A percentile compares a stretch with the other conserved stretches of the same genome.
Evolutionary conservation across 352 stramenopile species (phyloP).

Genomic region (Globisporangium cystogenes): DNA sequence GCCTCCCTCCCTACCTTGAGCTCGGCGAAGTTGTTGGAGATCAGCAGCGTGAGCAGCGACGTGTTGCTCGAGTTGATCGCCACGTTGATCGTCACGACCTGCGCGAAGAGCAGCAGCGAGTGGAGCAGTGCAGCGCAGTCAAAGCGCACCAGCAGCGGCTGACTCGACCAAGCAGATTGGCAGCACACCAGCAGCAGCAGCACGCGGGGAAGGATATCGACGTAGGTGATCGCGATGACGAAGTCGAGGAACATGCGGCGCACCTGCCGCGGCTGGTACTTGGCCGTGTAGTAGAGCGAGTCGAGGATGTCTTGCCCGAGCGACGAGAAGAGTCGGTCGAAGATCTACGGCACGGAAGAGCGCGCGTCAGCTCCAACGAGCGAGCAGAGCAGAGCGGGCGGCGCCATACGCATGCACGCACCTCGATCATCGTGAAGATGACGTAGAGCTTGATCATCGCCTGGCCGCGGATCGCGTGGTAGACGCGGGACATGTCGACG

Average conservation of each 20-base stretch:
- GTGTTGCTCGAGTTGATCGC: constrained; percentile 94
- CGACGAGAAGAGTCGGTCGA: constrained; percentile 95
- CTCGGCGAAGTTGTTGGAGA: constrained; percentile 99
- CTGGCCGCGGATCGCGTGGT: constrained; percentile 98
- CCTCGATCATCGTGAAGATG: constrained; percentile 97
- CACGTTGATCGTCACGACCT: constrained; percentile 97
- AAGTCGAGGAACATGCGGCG: constrained; percentile 76
- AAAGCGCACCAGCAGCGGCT: constrained; percentile 13
- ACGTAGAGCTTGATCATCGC: constrained; percentile 99
- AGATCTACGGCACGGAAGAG: constrained; percentile 59
- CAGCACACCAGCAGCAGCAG: background rate
- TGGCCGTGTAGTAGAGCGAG: constrained; percentile 89
- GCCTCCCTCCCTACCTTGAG: constrained; percentile 94
- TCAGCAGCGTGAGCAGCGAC: constrained; percentile 92
- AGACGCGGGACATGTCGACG: constrained; percentile 96
- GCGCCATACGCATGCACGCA: background rate
- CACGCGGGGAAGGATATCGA: constrained; percentile 37
- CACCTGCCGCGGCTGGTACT: constrained; percentile 71
- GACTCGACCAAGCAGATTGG: background rate
- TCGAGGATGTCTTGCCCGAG: constrained; percentile 97
- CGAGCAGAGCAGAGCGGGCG: background rate
- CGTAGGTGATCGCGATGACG: constrained; percentile 66
- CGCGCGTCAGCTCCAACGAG: no score
- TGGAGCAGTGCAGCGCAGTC: constrained; percentile 73
- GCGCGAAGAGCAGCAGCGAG: constrained; percentile 93